These are phyloP conservation scores for Tricladium varicosporioides DNA, from an alignment of 2,329 filamentous ascomycete species.

Conservation along the genomic window DNA sequence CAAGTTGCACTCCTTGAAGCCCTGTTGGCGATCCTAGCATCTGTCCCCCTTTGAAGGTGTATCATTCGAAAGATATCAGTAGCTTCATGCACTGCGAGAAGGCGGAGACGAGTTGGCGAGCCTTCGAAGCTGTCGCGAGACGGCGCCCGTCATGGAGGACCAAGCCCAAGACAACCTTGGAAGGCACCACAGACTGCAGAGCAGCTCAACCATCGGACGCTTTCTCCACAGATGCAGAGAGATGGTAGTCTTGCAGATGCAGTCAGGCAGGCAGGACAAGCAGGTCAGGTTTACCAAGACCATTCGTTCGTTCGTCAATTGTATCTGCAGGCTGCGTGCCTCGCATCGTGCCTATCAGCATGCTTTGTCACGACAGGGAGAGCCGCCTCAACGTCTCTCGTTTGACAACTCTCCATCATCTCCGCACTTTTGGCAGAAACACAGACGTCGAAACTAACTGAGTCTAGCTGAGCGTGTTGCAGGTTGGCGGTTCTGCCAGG, in stretches of 20 bases:
- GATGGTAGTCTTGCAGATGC: neutral
- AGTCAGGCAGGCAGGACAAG: neutral
- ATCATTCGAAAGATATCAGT: constrained; percentile 1
- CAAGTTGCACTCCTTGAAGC: neutral
- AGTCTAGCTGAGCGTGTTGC: neutral
- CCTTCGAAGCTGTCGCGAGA: neutral
- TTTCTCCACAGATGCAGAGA: neutral
- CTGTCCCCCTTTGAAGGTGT: neutral
- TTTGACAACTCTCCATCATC: neutral
- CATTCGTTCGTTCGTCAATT: neutral
- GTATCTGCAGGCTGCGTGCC: neutral
- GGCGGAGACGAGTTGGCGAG: neutral
- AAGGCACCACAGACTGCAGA: neutral
- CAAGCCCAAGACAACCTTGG: neutral
- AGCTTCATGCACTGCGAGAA: constrained; percentile 1
- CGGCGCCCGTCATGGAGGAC: neutral
- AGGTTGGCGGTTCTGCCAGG: neutral
- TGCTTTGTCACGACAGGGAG: neutral
- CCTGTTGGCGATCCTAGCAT: neutral
- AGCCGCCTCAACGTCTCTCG: neutral
- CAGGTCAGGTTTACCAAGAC: neutral
- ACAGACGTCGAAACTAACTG: neutral
- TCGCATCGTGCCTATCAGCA: neutral
- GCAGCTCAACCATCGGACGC: neutral
- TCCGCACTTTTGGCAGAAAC: neutral